Percentiles rank a stretch among this genome's conserved stretches.
Conservation (phyloP, 257 asterid genomes). For the Nicotiana tomentosiformis region DNA sequence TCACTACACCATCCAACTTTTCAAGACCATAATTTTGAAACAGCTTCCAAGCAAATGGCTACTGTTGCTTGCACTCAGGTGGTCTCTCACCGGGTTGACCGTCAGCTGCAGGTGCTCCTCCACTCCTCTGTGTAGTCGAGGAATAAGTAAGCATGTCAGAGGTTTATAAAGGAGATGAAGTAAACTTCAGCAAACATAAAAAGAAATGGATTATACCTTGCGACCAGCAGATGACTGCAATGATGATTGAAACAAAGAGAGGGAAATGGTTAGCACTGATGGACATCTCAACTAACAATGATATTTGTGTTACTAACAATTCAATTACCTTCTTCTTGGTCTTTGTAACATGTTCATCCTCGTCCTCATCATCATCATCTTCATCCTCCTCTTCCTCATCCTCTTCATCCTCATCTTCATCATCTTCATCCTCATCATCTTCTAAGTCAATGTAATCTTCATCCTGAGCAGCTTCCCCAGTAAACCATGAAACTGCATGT, state of each 20-base stretch:
- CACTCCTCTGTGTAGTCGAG: not conserved
- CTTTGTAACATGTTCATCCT: slow-evolving; percentile 1
- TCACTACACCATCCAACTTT: not conserved
- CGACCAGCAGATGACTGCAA: not conserved
- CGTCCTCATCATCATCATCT: not conserved
- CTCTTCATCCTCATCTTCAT: not conserved
- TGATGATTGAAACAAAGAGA: not conserved
- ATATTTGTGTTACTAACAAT: not conserved
- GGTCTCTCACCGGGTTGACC: slow-evolving; percentile 11
- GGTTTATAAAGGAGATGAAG: not conserved
- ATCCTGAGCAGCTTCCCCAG: slow-evolving; percentile 16
- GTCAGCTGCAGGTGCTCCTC: not conserved
- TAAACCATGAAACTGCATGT: slow-evolving; percentile 15
- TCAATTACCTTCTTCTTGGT: slow-evolving; percentile 1
- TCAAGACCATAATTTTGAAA: not conserved
- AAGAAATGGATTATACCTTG: not conserved
- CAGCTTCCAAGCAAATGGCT: not conserved
- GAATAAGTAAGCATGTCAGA: not conserved
- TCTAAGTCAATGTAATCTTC: not conserved
- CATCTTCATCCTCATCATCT: slow-evolving; percentile 1
- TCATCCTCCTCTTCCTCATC: not conserved
- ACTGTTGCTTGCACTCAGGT: not conserved
- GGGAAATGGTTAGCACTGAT: not conserved
- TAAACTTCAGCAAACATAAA: not conserved
- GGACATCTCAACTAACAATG: not conserved